phyloP scores from a whole-genome alignment of 75 land plant genomes.

The Ceratopteris richardii region DNA sequence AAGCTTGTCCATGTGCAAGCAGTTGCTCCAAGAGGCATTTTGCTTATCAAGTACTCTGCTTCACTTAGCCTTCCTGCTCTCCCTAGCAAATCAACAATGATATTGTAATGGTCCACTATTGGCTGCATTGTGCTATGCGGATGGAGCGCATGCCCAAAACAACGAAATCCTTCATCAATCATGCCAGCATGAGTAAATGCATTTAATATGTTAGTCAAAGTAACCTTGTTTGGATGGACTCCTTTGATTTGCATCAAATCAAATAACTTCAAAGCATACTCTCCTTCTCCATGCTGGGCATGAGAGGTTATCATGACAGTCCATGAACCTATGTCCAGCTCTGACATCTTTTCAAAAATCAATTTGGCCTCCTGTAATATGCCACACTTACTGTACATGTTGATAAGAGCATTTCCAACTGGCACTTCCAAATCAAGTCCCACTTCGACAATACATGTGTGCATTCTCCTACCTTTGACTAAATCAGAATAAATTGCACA shows the following conservation, averaged over 20 bases:
- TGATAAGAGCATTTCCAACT: slow-evolving; percentile 13
- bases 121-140: not conserved
- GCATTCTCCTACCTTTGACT: slow-evolving; percentile 6
- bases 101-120: not conserved
- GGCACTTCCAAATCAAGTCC: slow-evolving; percentile 5
- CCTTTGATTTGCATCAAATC: slow-evolving; percentile 12
- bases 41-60: slow-evolving; percentile 1
- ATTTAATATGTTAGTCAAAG: slow-evolving; percentile 17
- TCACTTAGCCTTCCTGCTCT: slow-evolving; percentile 8
- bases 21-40: slow-evolving; percentile 1
- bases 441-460: slow-evolving; percentile 1
- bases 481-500: not conserved
- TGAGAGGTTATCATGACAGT: slow-evolving; percentile 20
- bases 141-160: slow-evolving; percentile 8
- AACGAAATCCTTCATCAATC: slow-evolving; percentile 9
- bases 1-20: slow-evolving; percentile 1
- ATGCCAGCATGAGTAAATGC: slow-evolving; percentile 20
- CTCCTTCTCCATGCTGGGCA: slow-evolving; percentile 7
- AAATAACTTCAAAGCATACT: slow-evolving; percentile 11
- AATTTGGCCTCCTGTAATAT: slow-evolving; percentile 8
- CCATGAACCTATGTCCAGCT: slow-evolving; percentile 10
- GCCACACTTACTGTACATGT: slow-evolving; percentile 21
- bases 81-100: slow-evolving; percentile 5
- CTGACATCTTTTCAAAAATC: slow-evolving; percentile 11
- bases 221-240: slow-evolving; percentile 18